These are phyloP conservation scores for Vaccinium darrowii DNA, from an alignment of 148 eudicot genomes.

Conservation along the genomic window DNA sequence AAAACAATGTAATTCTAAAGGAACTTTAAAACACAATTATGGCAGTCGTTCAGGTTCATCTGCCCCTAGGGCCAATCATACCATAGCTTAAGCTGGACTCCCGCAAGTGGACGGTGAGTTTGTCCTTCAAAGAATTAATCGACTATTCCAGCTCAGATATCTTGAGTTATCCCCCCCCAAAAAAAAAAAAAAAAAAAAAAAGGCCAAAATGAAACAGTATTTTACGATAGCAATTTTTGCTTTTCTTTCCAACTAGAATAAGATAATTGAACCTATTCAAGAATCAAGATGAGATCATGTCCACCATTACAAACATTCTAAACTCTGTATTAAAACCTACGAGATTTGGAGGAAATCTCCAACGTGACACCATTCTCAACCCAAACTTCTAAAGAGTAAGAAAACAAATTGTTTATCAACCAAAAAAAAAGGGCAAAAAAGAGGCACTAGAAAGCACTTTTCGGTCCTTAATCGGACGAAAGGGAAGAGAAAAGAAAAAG, in stretches of 20 bases:
- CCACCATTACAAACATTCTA: not conserved
- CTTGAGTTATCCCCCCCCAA: not conserved
- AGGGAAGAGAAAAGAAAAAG: not conserved
- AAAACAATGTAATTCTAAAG: too few species aligned
- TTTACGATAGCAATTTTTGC: not conserved
- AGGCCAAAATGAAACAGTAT: not conserved
- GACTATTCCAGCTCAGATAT: not conserved
- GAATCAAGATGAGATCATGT: not conserved
- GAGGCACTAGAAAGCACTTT: not conserved
- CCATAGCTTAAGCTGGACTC: not conserved
- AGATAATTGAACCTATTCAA: not conserved
- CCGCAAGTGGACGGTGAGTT: not conserved
- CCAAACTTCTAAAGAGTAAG: not conserved
- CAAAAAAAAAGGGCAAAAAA: not conserved
- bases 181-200: not conserved
- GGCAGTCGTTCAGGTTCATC: not conserved
- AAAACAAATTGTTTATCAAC: not conserved
- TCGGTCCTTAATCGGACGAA: not conserved
- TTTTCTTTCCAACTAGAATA: not conserved
- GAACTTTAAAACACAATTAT: not conserved
- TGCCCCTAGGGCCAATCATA: not conserved
- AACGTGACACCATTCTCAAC: slow-evolving; percentile 2
- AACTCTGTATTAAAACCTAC: not conserved
- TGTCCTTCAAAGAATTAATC: not conserved
- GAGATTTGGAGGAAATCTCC: not conserved